These are phyloP conservation scores for Erodium texanum DNA, from an alignment of 441 rosid genomes.

Conservation along the genomic window DNA sequence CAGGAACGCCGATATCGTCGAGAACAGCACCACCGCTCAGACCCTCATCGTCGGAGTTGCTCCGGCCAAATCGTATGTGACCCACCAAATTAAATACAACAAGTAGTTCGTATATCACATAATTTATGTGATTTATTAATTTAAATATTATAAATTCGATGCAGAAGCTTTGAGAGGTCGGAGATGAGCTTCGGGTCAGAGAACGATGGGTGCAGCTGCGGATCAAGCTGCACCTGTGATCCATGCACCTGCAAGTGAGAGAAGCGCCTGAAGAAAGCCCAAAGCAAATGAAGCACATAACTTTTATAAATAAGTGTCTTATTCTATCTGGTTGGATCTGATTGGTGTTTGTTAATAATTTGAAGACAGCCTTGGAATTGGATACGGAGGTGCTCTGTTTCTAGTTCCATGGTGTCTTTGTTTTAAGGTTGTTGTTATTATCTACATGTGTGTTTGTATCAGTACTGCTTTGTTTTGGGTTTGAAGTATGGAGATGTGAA, in stretches of 20 bases:
- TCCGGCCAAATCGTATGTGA: slow-evolving; percentile 33
- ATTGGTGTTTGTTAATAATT: too few species aligned
- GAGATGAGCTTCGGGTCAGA: slow-evolving; percentile 22
- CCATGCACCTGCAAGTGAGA: slow-evolving; percentile 31
- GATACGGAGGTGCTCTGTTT: background rate
- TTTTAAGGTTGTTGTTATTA: background rate
- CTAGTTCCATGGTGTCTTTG: background rate
- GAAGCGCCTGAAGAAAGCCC: background rate
- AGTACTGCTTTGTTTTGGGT: slow-evolving; percentile 1
- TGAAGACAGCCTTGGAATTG: background rate
- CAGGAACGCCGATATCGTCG: slow-evolving; percentile 39
- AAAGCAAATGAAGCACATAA: too few species aligned
- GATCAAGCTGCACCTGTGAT: slow-evolving; percentile 40
- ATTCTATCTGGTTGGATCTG: too few species aligned
- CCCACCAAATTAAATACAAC: too few species aligned
- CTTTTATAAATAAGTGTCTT: too few species aligned
- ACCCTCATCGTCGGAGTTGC: slow-evolving; percentile 39
- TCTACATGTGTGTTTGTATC: background rate
- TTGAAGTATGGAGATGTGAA: too few species aligned
- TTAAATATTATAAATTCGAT: background rate
- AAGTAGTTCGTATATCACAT: background rate
- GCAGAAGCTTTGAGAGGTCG: slow-evolving; percentile 18
- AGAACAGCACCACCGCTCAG: slow-evolving; percentile 28
- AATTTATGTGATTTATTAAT: too few species aligned
- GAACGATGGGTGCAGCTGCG: slow-evolving; percentile 45